phyloP scores from a whole-genome alignment of 1,284 basidiomycete genomes.

The Tremellales sp. region DNA sequence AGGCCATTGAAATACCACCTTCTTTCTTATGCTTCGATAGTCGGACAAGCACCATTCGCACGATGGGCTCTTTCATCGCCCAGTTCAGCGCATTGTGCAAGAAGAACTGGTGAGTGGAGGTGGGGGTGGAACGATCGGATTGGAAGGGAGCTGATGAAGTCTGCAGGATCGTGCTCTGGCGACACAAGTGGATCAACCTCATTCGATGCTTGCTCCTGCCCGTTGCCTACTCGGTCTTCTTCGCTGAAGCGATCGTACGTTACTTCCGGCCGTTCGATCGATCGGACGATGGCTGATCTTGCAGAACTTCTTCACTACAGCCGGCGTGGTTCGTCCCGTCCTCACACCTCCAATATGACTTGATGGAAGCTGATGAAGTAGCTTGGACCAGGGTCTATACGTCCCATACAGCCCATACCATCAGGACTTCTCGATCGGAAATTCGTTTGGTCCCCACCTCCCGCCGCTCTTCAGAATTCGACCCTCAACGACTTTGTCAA shows the following conservation, averaged over 20 bases:
- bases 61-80: conserved; percentile 17
- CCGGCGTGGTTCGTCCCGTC: conserved; percentile 10
- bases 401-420: conserved; percentile 54
- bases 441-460: conserved; percentile 57
- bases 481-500: conserved; percentile 54
- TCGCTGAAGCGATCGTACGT: conserved; percentile 50
- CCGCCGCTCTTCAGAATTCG: conserved; percentile 53
- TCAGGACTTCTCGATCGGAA: conserved; percentile 55
- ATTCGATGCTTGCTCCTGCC: conserved; percentile 65
- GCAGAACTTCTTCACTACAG: conserved; percentile 24
- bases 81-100: conserved; percentile 62
- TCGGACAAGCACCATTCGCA: background rate
- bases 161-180: conserved; percentile 14
- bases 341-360: background rate
- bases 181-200: conserved; percentile 56
- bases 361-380: background rate
- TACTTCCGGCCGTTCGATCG: conserved; percentile 2
- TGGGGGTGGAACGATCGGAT: conserved; percentile 49
- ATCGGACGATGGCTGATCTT: conserved; percentile 8
- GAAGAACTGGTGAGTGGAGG: conserved; percentile 70
- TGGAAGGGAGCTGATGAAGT: background rate
- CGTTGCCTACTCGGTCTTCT: conserved; percentile 64
- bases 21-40: background rate
- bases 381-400: conserved; percentile 63
- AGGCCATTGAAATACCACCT: background rate